Conservation (phyloP, 2,329 filamentous ascomycete species). For the Ophiostoma novo-ulmi region DNA sequence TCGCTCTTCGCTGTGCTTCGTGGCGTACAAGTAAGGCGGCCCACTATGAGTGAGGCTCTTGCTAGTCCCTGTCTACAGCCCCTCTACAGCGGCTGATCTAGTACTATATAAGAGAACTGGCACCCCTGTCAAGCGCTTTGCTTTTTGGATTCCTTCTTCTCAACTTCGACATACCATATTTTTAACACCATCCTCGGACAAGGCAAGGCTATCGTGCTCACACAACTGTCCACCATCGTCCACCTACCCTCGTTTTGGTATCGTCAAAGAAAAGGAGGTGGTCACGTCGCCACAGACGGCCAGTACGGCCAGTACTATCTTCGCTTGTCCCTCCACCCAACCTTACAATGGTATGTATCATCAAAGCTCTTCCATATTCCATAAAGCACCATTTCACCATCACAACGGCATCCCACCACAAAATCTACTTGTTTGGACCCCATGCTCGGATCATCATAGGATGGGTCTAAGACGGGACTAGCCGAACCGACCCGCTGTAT, state of each 20-base stretch:
- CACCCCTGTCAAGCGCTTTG: not conserved
- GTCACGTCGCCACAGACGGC: not conserved
- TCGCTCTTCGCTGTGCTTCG: not conserved
- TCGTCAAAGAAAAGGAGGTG: not conserved
- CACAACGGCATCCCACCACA: not conserved
- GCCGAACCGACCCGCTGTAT: not conserved
- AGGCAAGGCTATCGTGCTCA: not conserved
- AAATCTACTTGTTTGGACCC: not conserved
- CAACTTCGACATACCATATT: not conserved
- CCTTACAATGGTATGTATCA: not conserved
- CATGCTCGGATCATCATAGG: not conserved
- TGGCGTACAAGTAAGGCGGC: not conserved
- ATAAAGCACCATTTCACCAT: not conserved
- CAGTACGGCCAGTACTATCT: not conserved
- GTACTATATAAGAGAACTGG: not conserved
- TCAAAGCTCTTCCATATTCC: too few species aligned
- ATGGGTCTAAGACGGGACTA: not conserved
- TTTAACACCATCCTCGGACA: not conserved
- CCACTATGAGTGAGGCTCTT: not conserved
- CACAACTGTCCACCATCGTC: not conserved
- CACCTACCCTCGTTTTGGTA: not conserved
- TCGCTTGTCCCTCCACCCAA: not conserved
- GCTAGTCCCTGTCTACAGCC: not conserved
- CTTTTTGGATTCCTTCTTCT: not conserved
- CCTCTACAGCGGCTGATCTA: not conserved